Base-by-base conservation (phyloP, 352 stramenopile species). In the Bremia lactucae region DNA sequence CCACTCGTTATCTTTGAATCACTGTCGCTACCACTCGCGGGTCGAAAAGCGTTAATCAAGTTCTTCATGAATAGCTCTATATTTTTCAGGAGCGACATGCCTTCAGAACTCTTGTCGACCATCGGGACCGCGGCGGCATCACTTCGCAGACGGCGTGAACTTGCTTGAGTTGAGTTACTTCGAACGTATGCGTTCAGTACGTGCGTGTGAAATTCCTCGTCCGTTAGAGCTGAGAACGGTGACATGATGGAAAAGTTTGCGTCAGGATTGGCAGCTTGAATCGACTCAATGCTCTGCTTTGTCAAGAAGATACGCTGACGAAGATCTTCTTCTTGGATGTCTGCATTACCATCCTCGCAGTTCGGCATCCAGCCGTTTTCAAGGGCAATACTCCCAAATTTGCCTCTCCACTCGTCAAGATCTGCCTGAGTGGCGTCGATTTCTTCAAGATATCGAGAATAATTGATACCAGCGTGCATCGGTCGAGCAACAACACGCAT, bases 181-280 rank as follows among this genome's bases (percentile, higher is more conserved):
- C 34, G 51, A 23, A 73, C 28, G 40, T 65, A 65, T 31, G 59
- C 62, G 52, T 73, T 73, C 3, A 55, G 34, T 6, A 72, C 52
- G 19, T 62, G 65, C 26, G 35, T 56, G 16, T 52, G 53, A 41
- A 81, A 81, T 28, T 81, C 68, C 0, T 63, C 55, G 14, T 69
- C 24, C 18, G 68, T 77, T 42, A 64, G 33, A 1, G 53, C 41
- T 22, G 58, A 61, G 33, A 83, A 80, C 4, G 61, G 67, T 16
- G 68, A 62, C 62, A 76, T 70, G 37, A 65, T 72, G 19, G 62
- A 74, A 53, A 83, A 83, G 22, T 60, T 58, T 24, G 70, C 70
- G 15, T 58, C 21, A 2, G 69, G 60, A 35, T 82, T 72, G 15
- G 52, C 40, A 24, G 26, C 33, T 37, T 72, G 50, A 16, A 59